A percentile compares a stretch with the other conserved stretches of the same genome.
Evolutionary conservation across 805 yeast species (phyloP).

Genomic region (Torulaspora maleeae): DNA sequence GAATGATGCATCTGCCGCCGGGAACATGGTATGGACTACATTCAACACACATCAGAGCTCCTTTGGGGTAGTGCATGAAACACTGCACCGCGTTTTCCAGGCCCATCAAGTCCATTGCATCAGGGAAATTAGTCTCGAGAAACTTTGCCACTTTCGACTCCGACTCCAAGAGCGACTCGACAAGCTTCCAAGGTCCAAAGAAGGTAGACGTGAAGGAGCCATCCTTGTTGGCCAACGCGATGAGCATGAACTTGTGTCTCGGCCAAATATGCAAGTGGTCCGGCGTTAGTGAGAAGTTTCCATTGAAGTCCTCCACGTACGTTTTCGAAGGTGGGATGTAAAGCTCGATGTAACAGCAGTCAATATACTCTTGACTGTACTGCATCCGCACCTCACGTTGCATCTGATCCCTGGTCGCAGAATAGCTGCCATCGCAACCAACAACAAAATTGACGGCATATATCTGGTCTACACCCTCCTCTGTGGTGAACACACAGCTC

Average conservation of each 20-base stretch:
- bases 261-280: slow-evolving; percentile 94
- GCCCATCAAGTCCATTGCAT: slow-evolving; percentile 69
- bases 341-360: slow-evolving; percentile 77
- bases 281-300: slow-evolving; percentile 54
- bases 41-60: slow-evolving; percentile 68
- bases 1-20: slow-evolving; percentile 54
- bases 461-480: slow-evolving; percentile 18
- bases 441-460: slow-evolving; percentile 53
- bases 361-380: slow-evolving; percentile 70
- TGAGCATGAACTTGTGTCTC: slow-evolving; percentile 76
- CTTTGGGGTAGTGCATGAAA: slow-evolving; percentile 60
- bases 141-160: slow-evolving; percentile 47
- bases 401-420: slow-evolving; percentile 64
- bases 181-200: slow-evolving; percentile 72
- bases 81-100: slow-evolving; percentile 46
- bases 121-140: slow-evolving; percentile 61
- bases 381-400: slow-evolving; percentile 66
- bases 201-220: slow-evolving; percentile 88
- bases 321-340: slow-evolving; percentile 57
- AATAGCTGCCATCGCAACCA: slow-evolving; percentile 86
- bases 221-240: slow-evolving; percentile 79
- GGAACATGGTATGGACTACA: slow-evolving; percentile 64
- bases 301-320: slow-evolving; percentile 22
- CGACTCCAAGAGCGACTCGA: slow-evolving; percentile 45
- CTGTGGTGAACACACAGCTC: slow-evolving; percentile 21